phyloP scores from a whole-genome alignment of 495 filamentous ascomycete genomes.

The Lindgomyces ingoldianus region DNA sequence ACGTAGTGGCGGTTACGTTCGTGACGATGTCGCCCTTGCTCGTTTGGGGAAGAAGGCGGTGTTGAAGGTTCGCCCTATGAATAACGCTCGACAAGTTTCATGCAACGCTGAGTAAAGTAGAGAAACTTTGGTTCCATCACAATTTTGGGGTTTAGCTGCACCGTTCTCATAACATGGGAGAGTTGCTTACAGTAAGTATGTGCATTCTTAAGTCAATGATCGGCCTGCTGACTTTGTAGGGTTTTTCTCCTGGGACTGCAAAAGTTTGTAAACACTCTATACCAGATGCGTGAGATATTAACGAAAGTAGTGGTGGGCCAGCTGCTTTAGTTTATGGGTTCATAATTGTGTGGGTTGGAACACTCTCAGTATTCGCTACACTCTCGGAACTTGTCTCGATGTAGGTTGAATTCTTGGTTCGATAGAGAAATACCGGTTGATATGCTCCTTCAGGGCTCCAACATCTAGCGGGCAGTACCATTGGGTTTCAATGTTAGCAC shows the following conservation, averaged over 20 bases:
- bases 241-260: slow-evolving; percentile 10
- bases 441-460: slow-evolving; percentile 21
- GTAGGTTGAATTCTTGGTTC: slow-evolving; percentile 4
- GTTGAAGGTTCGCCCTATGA: slow-evolving; percentile 47
- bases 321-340: slow-evolving; percentile 22
- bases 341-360: slow-evolving; percentile 6
- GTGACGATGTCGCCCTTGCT: too few relatives aligned
- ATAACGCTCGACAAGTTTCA: background rate
- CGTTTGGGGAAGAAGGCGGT: slow-evolving; percentile 57
- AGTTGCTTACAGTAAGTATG: slow-evolving; percentile 45
- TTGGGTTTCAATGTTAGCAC: slow-evolving; percentile 50
- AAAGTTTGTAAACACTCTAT: too few relatives aligned
- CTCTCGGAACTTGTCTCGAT: slow-evolving; percentile 32
- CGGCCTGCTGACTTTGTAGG: background rate
- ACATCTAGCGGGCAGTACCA: slow-evolving; percentile 46
- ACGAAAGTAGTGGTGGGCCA: slow-evolving; percentile 21
- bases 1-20: too few relatives aligned
- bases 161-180: slow-evolving; percentile 56
- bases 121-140: slow-evolving; percentile 55
- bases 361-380: background rate
- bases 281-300: too few relatives aligned
- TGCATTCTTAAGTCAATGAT: slow-evolving; percentile 1
- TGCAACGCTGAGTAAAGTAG: slow-evolving; percentile 29
- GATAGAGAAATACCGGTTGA: background rate
- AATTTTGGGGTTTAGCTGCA: slow-evolving; percentile 55